These are phyloP conservation scores for Psilocybe cyanescens DNA, from an alignment of 768 basidiomycete genomes.

Conservation along the genomic window DNA sequence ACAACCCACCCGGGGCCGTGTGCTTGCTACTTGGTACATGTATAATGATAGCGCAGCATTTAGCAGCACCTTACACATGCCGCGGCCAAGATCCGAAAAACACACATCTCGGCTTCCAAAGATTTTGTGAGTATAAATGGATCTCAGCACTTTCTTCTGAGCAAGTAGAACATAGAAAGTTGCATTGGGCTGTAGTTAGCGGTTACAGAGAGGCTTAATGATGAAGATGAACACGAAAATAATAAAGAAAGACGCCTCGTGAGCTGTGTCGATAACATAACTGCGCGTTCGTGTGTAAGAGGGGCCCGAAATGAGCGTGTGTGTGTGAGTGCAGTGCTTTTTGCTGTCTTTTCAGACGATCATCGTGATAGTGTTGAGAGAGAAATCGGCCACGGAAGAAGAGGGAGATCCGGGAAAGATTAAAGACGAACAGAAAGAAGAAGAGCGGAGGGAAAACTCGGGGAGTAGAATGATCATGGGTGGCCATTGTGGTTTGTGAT, in stretches of 20 bases:
- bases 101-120: background rate
- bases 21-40: too few species aligned
- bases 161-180: background rate
- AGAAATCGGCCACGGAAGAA: background rate
- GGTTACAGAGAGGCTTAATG: background rate
- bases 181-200: background rate
- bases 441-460: background rate
- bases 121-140: too few species aligned
- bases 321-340: too few species aligned
- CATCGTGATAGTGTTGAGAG: background rate
- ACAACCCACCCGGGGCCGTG: too few species aligned
- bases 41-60: background rate
- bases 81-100: background rate
- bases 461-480: background rate
- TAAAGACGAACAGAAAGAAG: background rate
- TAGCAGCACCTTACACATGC: background rate
- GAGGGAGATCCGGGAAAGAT: background rate
- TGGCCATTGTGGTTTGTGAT: background rate
- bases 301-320: background rate
- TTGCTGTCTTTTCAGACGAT: too few species aligned
- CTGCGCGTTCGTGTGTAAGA: background rate
- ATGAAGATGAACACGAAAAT: background rate
- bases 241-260: background rate
- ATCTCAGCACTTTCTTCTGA: background rate
- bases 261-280: background rate